A percentile compares a stretch with the other conserved stretches of the same genome.
These are phyloP conservation scores for Drechslerella stenobrocha DNA, from an alignment of 2,329 filamentous ascomycete species.

Conservation along the genomic window DNA sequence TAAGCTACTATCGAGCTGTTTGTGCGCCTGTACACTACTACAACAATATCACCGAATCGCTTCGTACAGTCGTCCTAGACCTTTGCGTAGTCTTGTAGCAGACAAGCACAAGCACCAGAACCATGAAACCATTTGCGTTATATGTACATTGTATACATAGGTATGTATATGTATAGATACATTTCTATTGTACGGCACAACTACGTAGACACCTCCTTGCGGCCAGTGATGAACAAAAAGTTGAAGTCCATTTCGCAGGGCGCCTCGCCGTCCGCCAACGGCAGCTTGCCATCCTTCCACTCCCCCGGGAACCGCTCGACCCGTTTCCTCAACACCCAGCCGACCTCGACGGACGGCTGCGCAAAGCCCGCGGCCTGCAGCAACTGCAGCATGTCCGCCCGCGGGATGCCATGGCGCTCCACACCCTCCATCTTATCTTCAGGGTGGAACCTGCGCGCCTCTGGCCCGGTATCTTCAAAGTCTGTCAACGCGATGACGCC, in stretches of 20 bases:
- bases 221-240: constrained; percentile 56
- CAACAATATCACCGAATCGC: no score
- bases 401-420: constrained; percentile 61
- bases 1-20: no score
- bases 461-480: constrained; percentile 63
- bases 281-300: constrained; percentile 55
- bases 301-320: constrained; percentile 59
- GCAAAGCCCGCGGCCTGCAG: constrained; percentile 60
- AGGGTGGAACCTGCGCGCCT: constrained; percentile 62
- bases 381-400: constrained; percentile 56
- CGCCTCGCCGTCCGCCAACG: constrained; percentile 25
- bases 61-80: no score
- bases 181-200: no score
- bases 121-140: background rate
- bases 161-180: background rate
- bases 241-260: constrained; percentile 55
- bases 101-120: no score
- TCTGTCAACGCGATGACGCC: constrained; percentile 63
- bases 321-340: constrained; percentile 60
- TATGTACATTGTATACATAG: background rate
- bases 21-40: no score
- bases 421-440: constrained; percentile 61
- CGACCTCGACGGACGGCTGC: constrained; percentile 59
- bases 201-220: constrained; percentile 50
- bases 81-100: no score